Conservation (phyloP, 2,329 filamentous ascomycete species). For the Fusarium globosum region DNA sequence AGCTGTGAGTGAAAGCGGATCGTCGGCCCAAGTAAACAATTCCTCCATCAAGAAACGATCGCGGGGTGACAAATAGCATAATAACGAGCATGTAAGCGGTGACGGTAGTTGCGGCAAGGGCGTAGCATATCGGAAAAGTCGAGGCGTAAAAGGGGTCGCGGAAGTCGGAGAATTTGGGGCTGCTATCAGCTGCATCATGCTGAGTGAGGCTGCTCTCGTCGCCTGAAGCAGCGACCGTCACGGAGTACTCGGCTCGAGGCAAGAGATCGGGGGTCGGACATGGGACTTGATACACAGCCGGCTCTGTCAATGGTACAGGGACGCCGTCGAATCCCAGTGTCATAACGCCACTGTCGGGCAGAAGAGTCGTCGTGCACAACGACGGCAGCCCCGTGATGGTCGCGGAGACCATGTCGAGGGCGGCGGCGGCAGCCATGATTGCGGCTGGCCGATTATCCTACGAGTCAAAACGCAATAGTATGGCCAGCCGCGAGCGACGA, state of each 20-base stretch:
- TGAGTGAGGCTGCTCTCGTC: slow-evolving; percentile 51
- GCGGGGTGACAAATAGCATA: slow-evolving; percentile 93
- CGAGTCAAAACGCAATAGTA: slow-evolving; percentile 31
- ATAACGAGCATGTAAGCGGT: slow-evolving; percentile 93
- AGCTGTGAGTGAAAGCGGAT: slow-evolving; percentile 88
- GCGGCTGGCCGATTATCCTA: slow-evolving; percentile 40
- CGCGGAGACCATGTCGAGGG: slow-evolving; percentile 37
- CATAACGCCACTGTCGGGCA: slow-evolving; percentile 59
- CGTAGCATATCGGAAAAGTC: slow-evolving; percentile 92
- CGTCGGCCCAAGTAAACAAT: slow-evolving; percentile 82
- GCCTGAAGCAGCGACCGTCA: slow-evolving; percentile 55
- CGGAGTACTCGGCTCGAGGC: slow-evolving; percentile 33
- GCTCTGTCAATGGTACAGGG: slow-evolving; percentile 67
- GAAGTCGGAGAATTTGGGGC: slow-evolving; percentile 68
- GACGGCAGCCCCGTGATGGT: slow-evolving; percentile 47
- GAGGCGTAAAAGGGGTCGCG: slow-evolving; percentile 93
- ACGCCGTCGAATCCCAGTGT: slow-evolving; percentile 62
- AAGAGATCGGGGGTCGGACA: slow-evolving; percentile 43
- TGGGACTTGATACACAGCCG: slow-evolving; percentile 64
- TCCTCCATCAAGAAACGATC: slow-evolving; percentile 89
- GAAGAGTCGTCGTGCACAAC: slow-evolving; percentile 55
- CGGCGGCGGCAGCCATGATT: slow-evolving; percentile 41
- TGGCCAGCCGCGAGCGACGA: slow-evolving; percentile 45
- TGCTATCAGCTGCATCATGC: slow-evolving; percentile 46
- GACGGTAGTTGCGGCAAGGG: slow-evolving; percentile 89